Conservation (phyloP, 164 flowering plant genomes). For the Vitis rotundifolia region DNA sequence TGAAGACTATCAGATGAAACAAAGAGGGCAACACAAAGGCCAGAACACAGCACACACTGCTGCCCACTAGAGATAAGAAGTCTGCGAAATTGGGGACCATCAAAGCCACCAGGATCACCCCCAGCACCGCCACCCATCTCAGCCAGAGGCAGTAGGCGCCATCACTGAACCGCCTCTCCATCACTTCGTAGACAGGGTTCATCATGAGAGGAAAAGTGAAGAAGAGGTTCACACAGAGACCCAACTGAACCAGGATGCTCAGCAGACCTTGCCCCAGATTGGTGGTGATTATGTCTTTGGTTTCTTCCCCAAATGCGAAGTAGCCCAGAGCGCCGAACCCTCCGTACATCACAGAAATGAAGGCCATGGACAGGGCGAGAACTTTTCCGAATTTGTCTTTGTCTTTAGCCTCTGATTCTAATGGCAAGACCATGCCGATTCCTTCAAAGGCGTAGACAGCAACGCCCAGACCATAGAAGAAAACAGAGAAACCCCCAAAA, state of each 20-base stretch:
- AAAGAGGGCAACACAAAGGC: constrained; percentile 84
- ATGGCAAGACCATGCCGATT: constrained; percentile 77
- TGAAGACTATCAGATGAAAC: constrained; percentile 70
- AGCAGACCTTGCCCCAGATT: constrained; percentile 66
- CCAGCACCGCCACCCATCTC: constrained; percentile 72
- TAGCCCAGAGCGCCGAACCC: constrained; percentile 79
- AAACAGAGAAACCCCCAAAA: constrained; percentile 60
- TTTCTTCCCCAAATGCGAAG: constrained; percentile 77
- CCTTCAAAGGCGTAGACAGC: constrained; percentile 88
- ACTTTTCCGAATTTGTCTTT: constrained; percentile 65
- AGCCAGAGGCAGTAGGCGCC: constrained; percentile 62
- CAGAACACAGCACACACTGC: constrained; percentile 62
- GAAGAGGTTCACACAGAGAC: constrained; percentile 75
- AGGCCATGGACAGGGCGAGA: constrained; percentile 55
- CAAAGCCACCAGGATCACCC: constrained; percentile 69
- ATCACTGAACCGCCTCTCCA: constrained; percentile 61
- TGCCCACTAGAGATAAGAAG: constrained; percentile 87
- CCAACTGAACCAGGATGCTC: constrained; percentile 71
- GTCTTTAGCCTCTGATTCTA: constrained; percentile 67
- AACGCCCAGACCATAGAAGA: constrained; percentile 80
- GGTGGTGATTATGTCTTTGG: constrained; percentile 76
- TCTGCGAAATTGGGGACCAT: constrained; percentile 88
- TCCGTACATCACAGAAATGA: constrained; percentile 61
- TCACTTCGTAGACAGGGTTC: constrained; percentile 89
- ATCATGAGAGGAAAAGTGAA: constrained; percentile 88